phyloP scores from a whole-genome alignment of 495 filamentous ascomycete genomes.

The Achaetomiella virescens region DNA sequence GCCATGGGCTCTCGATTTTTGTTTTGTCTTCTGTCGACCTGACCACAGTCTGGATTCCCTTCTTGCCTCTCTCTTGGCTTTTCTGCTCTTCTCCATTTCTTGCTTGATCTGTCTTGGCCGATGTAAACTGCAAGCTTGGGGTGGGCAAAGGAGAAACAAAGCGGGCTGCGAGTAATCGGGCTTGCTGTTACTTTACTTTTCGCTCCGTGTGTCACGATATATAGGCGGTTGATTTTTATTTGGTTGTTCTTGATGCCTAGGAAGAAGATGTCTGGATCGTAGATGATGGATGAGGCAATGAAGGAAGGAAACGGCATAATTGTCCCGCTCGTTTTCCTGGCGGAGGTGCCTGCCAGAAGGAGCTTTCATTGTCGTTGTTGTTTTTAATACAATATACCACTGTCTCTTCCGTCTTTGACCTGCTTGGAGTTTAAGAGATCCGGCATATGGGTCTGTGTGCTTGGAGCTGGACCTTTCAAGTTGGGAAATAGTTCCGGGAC shows the following conservation, averaged over 20 bases:
- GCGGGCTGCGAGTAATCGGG: too few species aligned
- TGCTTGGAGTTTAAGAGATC: too few species aligned
- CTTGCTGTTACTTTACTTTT: constrained; percentile 6
- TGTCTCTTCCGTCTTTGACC: constrained; percentile 5
- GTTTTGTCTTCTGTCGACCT: neutral
- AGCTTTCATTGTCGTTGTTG: constrained; percentile 2
- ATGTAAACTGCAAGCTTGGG: neutral
- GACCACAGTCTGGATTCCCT: neutral
- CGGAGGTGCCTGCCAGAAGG: neutral
- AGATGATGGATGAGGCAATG: neutral
- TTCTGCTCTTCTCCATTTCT: neutral
- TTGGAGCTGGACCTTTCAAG: too few species aligned
- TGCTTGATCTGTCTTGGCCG: neutral
- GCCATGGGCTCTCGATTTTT: neutral
- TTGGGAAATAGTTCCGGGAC: too few species aligned
- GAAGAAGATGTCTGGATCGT: neutral
- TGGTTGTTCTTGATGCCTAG: neutral
- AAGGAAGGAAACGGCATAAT: neutral
- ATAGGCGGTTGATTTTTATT: neutral
- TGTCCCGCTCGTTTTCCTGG: neutral
- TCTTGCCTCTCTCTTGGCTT: neutral
- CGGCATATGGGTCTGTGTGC: too few species aligned
- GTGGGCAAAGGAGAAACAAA: too few species aligned
- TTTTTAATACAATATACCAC: constrained; percentile 5
- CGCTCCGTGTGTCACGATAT: neutral